These are phyloP conservation scores for Diaporthe vaccinii DNA, from an alignment of 2,329 filamentous ascomycete genomes.

Conservation along the genomic window DNA sequence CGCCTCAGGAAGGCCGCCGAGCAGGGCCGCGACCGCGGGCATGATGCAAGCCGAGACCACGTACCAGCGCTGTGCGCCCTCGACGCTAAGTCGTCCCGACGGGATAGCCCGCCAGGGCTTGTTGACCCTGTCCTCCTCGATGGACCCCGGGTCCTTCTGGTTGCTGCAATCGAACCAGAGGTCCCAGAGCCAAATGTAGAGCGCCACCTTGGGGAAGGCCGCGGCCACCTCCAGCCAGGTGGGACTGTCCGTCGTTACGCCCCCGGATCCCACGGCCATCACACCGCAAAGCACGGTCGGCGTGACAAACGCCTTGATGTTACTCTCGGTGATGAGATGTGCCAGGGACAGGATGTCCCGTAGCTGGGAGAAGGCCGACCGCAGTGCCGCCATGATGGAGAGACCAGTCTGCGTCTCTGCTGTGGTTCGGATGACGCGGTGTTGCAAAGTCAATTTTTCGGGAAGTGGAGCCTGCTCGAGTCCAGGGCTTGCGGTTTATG, in stretches of 20 bases:
- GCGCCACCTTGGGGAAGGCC: neutral
- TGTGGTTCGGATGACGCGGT: neutral
- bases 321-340: conserved; percentile 40
- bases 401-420: neutral
- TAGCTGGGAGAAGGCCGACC: neutral
- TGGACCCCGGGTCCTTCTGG: conserved; percentile 32
- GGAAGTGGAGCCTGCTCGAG: neutral
- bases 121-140: conserved; percentile 41
- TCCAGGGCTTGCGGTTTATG: neutral
- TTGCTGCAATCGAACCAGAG: conserved; percentile 35
- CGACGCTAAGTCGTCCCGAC: conserved; percentile 47
- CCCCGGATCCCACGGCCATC: conserved; percentile 36
- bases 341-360: conserved; percentile 31
- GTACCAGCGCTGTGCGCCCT: conserved; percentile 41
- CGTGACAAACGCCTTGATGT: conserved; percentile 40
- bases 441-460: neutral
- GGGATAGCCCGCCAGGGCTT: conserved; percentile 42
- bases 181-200: conserved; percentile 31
- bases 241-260: conserved; percentile 34
- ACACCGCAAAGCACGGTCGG: conserved; percentile 37
- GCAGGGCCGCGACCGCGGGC: conserved; percentile 36
- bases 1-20: conserved; percentile 5
- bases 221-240: conserved; percentile 4
- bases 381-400: conserved; percentile 1
- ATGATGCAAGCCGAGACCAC: conserved; percentile 44